phyloP scores from a whole-genome alignment of 1,139 yeast species.

The Hyphopichia burtonii region DNA sequence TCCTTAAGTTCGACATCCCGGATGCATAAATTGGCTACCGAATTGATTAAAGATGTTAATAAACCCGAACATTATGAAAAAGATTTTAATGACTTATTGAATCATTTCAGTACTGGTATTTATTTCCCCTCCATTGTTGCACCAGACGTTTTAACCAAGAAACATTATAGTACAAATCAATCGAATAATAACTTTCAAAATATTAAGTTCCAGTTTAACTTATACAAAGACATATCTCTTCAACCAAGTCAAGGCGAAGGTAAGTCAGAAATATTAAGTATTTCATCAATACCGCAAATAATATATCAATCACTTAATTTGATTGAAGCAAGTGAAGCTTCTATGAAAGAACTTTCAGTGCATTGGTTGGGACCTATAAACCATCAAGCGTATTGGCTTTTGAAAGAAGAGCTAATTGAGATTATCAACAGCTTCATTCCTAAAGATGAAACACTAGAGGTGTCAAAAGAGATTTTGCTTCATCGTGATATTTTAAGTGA shows the following conservation, averaged over 20 bases:
- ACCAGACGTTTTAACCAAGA: conserved; percentile 23
- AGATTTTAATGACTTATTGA: conserved; percentile 28
- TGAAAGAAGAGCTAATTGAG: conserved; percentile 31
- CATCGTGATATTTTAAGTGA: conserved; percentile 23
- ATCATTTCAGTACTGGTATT: conserved; percentile 37
- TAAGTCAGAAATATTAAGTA: conserved; percentile 17
- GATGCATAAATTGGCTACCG: conserved; percentile 26
- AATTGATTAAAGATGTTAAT: conserved; percentile 24
- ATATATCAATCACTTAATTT: conserved; percentile 22
- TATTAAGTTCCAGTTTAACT: conserved; percentile 37
- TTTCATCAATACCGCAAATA: conserved; percentile 36
- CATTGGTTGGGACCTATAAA: conserved; percentile 35
- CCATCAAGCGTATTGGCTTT: conserved; percentile 33
- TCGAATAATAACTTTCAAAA: conserved; percentile 39
- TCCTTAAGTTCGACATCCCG: conserved; percentile 27
- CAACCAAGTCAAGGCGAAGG: conserved; percentile 20
- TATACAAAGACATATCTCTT: conserved; percentile 43
- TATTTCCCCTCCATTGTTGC: conserved; percentile 37
- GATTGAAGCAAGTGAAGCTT: conserved; percentile 17
- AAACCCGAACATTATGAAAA: conserved; percentile 23
- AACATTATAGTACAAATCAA: conserved; percentile 25
- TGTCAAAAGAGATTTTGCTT: conserved; percentile 19
- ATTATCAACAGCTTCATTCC: conserved; percentile 20
- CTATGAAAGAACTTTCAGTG: conserved; percentile 6
- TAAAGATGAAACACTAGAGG: conserved; percentile 10